Evolutionary conservation across 2,329 filamentous ascomycete species (phyloP).

Genomic region (Achaetomium macrosporum): DNA sequence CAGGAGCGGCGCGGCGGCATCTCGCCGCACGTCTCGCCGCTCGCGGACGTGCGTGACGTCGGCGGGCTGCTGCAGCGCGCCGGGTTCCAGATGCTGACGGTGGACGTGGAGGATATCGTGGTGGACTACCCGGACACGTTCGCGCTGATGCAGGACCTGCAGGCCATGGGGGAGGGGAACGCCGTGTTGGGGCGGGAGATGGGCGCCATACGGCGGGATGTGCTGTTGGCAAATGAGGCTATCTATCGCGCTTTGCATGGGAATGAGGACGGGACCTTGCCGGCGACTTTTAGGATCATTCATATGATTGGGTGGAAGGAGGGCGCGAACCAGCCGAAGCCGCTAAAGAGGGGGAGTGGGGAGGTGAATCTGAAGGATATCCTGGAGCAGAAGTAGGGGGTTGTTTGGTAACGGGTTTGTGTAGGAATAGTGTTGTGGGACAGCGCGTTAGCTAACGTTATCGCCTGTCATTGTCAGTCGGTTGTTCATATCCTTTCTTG

Average conservation of each 20-base stretch:
- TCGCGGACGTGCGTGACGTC: constrained; percentile 88
- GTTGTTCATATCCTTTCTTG: background rate
- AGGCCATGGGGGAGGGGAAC: constrained; percentile 94
- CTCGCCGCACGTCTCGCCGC: constrained; percentile 79
- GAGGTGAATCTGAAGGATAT: constrained; percentile 86
- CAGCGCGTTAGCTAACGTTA: background rate
- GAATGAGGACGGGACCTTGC: constrained; percentile 68
- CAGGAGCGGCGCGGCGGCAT: constrained; percentile 87
- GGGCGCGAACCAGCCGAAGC: constrained; percentile 69
- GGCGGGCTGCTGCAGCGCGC: constrained; percentile 80
- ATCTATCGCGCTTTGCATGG: constrained; percentile 88
- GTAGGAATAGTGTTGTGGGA: background rate
- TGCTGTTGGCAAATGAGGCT: constrained; percentile 77
- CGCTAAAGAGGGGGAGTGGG: constrained; percentile 76
- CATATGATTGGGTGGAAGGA: constrained; percentile 99
- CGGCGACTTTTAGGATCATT: constrained; percentile 90
- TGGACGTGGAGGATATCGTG: constrained; percentile 95
- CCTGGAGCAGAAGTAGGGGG: constrained; percentile 40
- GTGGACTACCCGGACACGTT: constrained; percentile 90
- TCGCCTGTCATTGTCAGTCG: too few species aligned
- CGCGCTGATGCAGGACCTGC: constrained; percentile 85
- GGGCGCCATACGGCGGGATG: constrained; percentile 71
- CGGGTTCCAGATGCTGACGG: constrained; percentile 91
- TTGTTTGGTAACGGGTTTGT: background rate
- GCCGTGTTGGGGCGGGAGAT: constrained; percentile 80